Conservation (phyloP, 495 filamentous ascomycete genomes). For the Massariosphaeria phaeospora region DNA sequence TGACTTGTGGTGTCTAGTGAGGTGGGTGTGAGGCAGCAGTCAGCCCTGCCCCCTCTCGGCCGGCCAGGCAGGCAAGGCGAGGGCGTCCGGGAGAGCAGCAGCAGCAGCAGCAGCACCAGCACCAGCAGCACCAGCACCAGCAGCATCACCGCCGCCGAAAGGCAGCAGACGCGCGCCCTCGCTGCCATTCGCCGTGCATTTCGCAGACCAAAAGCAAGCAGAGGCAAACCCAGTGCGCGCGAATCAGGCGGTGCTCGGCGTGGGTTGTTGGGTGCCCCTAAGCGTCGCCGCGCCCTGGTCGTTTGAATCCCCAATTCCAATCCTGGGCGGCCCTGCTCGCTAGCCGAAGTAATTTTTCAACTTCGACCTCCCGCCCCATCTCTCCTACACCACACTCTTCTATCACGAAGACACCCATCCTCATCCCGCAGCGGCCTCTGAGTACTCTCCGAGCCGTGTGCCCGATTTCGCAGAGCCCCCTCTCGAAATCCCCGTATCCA, state of each 20-base stretch:
- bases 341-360: slow-evolving; percentile 13
- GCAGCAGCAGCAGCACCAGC: too few species aligned
- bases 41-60: too few species aligned
- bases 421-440: slow-evolving; percentile 24
- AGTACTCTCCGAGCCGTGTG: slow-evolving; percentile 17
- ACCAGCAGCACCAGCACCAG: too few species aligned
- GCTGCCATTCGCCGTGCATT: too few species aligned
- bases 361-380: neutral
- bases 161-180: too few species aligned
- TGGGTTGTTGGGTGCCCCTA: neutral
- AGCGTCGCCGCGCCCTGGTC: neutral
- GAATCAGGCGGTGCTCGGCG: neutral
- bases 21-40: too few species aligned
- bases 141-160: too few species aligned
- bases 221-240: slow-evolving; percentile 4
- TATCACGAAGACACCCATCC: slow-evolving; percentile 25
- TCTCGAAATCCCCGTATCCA: slow-evolving; percentile 28
- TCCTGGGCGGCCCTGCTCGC: neutral
- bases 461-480: slow-evolving; percentile 31
- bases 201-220: too few species aligned
- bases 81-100: too few species aligned
- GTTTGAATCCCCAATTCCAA: too few species aligned
- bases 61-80: too few species aligned
- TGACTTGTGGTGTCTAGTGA: too few species aligned
- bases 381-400: slow-evolving; percentile 25